These are phyloP conservation scores for Phanerodontia chrysosporium DNA, from an alignment of 768 basidiomycete genomes.

Conservation along the genomic window DNA sequence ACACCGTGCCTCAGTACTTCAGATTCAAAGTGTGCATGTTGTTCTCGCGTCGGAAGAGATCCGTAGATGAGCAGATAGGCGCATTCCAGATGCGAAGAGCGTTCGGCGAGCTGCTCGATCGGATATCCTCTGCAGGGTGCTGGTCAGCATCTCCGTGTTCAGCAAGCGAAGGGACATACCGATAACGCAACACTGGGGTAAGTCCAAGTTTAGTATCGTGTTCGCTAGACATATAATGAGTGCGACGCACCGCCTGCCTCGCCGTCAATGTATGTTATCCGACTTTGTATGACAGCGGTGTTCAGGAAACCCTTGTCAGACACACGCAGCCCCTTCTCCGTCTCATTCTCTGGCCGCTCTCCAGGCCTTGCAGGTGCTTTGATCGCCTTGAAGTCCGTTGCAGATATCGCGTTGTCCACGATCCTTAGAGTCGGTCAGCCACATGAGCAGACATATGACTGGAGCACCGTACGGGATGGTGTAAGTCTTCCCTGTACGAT, in stretches of 20 bases:
- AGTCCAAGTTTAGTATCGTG: background rate
- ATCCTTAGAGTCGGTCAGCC: constrained; percentile 45
- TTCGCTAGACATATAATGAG: background rate
- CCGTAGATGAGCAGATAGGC: constrained; percentile 91
- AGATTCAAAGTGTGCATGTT: constrained; percentile 59
- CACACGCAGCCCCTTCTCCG: constrained; percentile 75
- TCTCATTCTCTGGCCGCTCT: constrained; percentile 79
- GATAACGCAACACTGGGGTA: constrained; percentile 62
- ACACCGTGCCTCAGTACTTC: constrained; percentile 77
- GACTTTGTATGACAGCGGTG: constrained; percentile 73
- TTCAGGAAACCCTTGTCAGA: constrained; percentile 80
- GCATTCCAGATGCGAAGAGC: constrained; percentile 77
- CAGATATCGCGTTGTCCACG: constrained; percentile 71
- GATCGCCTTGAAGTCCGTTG: constrained; percentile 78
- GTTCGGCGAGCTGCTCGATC: constrained; percentile 83
- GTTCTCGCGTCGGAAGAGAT: constrained; percentile 58
- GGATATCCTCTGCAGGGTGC: constrained; percentile 69
- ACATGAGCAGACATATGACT: background rate
- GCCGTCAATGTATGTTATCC: constrained; percentile 90
- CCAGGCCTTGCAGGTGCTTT: constrained; percentile 50
- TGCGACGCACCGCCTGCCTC: constrained; percentile 63
- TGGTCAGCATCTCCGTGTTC: background rate
- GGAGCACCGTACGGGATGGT: constrained; percentile 57
- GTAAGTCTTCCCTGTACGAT: constrained; percentile 79
- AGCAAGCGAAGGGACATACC: constrained; percentile 36